phyloP scores from a whole-genome alignment of 2,329 filamentous ascomycete genomes.

The Oidium heveae region DNA sequence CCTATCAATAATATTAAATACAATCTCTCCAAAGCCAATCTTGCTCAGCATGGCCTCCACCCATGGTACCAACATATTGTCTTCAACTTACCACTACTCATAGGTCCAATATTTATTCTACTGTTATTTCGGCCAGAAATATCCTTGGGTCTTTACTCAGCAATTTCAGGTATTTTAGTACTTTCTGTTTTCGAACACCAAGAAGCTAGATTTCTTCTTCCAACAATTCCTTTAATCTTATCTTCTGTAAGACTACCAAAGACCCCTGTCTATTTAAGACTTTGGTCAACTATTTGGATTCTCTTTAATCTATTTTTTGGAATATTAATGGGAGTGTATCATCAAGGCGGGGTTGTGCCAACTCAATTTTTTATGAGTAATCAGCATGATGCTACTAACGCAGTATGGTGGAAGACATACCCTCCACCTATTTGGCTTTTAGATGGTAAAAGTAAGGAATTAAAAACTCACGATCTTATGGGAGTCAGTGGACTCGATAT shows the following conservation, averaged over 20 bases:
- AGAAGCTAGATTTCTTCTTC: slow-evolving; percentile 54
- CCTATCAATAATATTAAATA: slow-evolving; percentile 57
- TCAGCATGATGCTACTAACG: slow-evolving; percentile 37
- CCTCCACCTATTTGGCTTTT: slow-evolving; percentile 60
- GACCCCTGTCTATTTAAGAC: slow-evolving; percentile 21
- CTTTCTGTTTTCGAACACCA: slow-evolving; percentile 57
- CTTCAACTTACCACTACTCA: slow-evolving; percentile 43
- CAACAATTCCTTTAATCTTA: slow-evolving; percentile 50
- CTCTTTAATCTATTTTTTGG: slow-evolving; percentile 44
- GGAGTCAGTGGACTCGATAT: slow-evolving; percentile 37
- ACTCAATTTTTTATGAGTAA: slow-evolving; percentile 50
- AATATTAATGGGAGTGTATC: slow-evolving; percentile 53
- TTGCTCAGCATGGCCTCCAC: slow-evolving; percentile 52
- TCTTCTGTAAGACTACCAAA: slow-evolving; percentile 45
- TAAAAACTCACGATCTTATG: slow-evolving; percentile 52
- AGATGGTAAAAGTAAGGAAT: slow-evolving; percentile 46
- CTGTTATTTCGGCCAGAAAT: slow-evolving; percentile 30
- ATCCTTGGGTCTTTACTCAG: slow-evolving; percentile 43
- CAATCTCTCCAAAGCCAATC: slow-evolving; percentile 43
- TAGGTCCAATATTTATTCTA: slow-evolving; percentile 42
- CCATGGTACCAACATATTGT: slow-evolving; percentile 55
- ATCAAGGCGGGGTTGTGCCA: slow-evolving; percentile 56
- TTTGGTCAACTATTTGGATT: slow-evolving; percentile 38
- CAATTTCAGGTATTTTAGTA: slow-evolving; percentile 42
- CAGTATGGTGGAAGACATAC: slow-evolving; percentile 66